Base-by-base conservation (phyloP, 805 yeast species). In the Candida lessepsii region DNA sequence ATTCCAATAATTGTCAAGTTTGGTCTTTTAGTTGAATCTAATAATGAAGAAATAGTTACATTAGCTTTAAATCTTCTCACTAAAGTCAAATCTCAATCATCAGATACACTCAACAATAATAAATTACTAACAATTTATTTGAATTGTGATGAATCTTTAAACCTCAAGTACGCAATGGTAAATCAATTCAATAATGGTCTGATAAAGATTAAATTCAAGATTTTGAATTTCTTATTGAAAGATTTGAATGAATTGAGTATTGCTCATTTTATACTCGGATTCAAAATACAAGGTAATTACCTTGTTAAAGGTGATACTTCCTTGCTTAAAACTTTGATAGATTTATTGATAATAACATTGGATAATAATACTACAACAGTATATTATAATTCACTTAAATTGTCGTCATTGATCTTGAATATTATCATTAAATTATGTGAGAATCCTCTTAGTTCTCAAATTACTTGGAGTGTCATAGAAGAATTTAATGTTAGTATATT, bases 191-290 rank as follows among this genome's bases (percentile, higher is more conserved):
- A 76, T 31, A 59, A 61, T 1, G 58, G 65, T 6, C 61, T 66
- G 5, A 57, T 81, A 24, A 64, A 61, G 4, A 53, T 79, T 10
- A 87, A 88, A 52, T 55, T 78, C 21, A 71, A 73, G 11, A 58
- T 89, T 5, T 59, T 91, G 37, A 70, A 77, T 23, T 83, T 83
- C 50, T 53, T 90, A 37, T 62, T 68, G 32, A 56, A 58, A 3
- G 76, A 78, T 45, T 61, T 87, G 36, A 41, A 47, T 5, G 57
- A 67, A 1, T 46, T 64, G 1, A 62, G 66, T 6, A 28, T 18
- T 1, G 66, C 91, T 1, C 97, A 89, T 55, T 81, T 83, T 49
- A 57, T 91, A 7, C 68, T 91, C 1, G 98, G 98, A 0, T 88
- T 81, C 58, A 80, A 77, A 29, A 52, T 62, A 49, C 44, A 61